Evolutionary conservation across 139 green algal species (phyloP).

Genomic region (Yamagishiella unicocca): DNA sequence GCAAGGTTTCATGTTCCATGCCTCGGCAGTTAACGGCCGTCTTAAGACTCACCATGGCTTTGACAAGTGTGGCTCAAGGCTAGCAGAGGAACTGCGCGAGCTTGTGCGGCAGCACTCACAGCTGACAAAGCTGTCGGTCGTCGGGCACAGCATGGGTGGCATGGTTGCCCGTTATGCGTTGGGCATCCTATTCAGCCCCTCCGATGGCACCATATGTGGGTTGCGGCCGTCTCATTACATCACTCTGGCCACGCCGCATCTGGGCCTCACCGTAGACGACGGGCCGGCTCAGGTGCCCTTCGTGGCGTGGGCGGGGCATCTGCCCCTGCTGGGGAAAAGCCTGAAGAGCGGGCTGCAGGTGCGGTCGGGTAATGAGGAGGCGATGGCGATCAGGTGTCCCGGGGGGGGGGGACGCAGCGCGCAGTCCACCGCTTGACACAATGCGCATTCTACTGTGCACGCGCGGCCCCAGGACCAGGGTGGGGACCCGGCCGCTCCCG

Average conservation of each 20-base stretch:
- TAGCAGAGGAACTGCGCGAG: background rate
- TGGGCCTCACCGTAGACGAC: constrained; percentile 45
- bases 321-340: constrained; percentile 21
- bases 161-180: constrained; percentile 57
- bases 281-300: constrained; percentile 50
- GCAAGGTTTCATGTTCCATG: background rate
- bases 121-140: background rate
- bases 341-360: constrained; percentile 25
- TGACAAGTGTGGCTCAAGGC: constrained; percentile 6
- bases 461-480: too few relatives aligned
- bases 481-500: too few relatives aligned
- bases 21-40: constrained; percentile 12
- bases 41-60: constrained; percentile 13
- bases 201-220: constrained; percentile 36
- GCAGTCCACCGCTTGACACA: too few relatives aligned
- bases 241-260: constrained; percentile 58
- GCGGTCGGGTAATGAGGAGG: background rate
- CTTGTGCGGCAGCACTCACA: background rate
- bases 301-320: constrained; percentile 20
- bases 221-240: constrained; percentile 51
- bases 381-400: background rate
- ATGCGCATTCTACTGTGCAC: too few relatives aligned
- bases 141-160: constrained; percentile 56
- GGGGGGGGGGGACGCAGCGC: background rate
- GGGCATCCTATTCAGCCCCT: constrained; percentile 42